Base-by-base conservation (phyloP, 305 asterid genomes). In the Ilex paraguariensis region DNA sequence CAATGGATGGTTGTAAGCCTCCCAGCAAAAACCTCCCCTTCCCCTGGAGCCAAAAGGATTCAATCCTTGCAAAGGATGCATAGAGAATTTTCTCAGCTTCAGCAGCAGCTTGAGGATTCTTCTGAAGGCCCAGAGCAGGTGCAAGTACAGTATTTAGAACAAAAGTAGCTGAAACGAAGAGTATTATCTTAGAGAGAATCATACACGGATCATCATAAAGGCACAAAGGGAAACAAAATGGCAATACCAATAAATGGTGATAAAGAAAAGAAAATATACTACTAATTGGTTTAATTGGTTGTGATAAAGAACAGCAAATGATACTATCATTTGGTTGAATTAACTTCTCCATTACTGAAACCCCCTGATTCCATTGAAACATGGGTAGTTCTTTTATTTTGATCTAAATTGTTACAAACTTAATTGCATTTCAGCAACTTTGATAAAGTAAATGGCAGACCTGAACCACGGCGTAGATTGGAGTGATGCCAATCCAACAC, bases 401-500 rank as follows among this genome's bases (percentile, higher is more conserved):
- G 7, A 5, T 36, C 42, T 4, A 36, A 36, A 36, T 36, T 5
- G 42, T 36, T 36, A 36, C 42, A 36, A 36, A 36, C 6, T 5
- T 36, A 36, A 36, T 36, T 0, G 9, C 42, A 36, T 5, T 36
- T 36, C 42, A 36, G 9, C 42, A 4, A 8, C 42, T 36, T 36
- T 8, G 9, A 8, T 36, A 5, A 36, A 36, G 6, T 8, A 4
- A 36, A 36, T 36, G 42, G 28, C 28, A 21, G 1, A 93, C 97
- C 95, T 86, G 96, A 72, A 63, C 95, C 97, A 31, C 15, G 71
- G 6, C 92, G 96, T 59, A 87, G 71, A 72, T 87, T 85, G 5
- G 90, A 73, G 81, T 87, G 97, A 66, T 93, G 95, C 98, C 97
- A 93, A 75, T 93, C 98, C 64, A 93, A 69, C 63, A 87, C 94